These are phyloP conservation scores for Suhomyces bolitotheri DNA, from an alignment of 1,139 yeast species.

Conservation along the genomic window DNA sequence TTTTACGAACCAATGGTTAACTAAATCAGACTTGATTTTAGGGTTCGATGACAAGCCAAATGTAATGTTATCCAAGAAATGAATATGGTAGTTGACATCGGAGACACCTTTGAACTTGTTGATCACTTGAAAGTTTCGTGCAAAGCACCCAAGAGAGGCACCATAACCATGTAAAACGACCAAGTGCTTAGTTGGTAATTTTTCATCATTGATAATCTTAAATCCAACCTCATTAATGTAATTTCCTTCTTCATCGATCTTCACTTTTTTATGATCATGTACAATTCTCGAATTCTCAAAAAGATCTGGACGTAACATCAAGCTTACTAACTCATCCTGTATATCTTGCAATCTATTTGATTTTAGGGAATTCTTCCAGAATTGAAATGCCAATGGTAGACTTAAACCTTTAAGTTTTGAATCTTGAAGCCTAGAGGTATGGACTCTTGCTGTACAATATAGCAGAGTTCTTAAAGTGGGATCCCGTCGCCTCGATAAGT, in stretches of 20 bases:
- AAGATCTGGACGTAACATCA: slow-evolving; percentile 32
- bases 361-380: slow-evolving; percentile 37
- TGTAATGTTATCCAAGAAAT: slow-evolving; percentile 81
- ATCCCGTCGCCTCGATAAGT: too few relatives aligned
- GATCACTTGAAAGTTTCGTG: slow-evolving; percentile 64
- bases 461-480: too few relatives aligned
- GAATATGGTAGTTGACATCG: slow-evolving; percentile 51
- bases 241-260: slow-evolving; percentile 31
- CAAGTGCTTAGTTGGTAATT: slow-evolving; percentile 34
- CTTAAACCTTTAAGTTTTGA: slow-evolving; percentile 1
- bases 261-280: slow-evolving; percentile 22
- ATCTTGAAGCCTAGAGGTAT: slow-evolving; percentile 1
- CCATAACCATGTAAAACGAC: slow-evolving; percentile 91
- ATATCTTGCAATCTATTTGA: slow-evolving; percentile 28
- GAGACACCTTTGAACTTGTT: slow-evolving; percentile 35
- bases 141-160: slow-evolving; percentile 84
- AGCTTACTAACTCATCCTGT: slow-evolving; percentile 38
- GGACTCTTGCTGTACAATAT: neutral
- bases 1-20: slow-evolving; percentile 32
- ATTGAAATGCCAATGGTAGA: slow-evolving; percentile 2
- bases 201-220: slow-evolving; percentile 20
- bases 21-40: slow-evolving; percentile 44
- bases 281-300: slow-evolving; percentile 26
- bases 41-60: slow-evolving; percentile 81
- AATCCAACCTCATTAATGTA: slow-evolving; percentile 36